Base-by-base conservation (phyloP, 805 yeast species). In the Maudiozyma turicensis region DNA sequence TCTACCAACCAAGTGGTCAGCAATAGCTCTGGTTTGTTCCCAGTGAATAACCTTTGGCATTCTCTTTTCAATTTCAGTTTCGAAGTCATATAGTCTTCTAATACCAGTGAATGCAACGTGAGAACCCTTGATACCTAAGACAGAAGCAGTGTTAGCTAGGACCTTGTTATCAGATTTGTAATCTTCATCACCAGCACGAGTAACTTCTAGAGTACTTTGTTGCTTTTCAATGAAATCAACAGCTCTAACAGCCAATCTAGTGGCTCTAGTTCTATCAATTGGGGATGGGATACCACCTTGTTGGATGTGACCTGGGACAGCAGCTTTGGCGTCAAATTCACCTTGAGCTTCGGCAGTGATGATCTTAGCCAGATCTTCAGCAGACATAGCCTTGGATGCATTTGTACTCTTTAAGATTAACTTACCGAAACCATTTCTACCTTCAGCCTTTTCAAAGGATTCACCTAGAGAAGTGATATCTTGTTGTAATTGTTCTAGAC, bases 31-130 rank as follows among this genome's bases (percentile, higher is more conserved):
- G 46, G 82, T 72, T 32, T 73, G 73, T 45, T 75, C 72, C 99
- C 99, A 93, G 68, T 85, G 88, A 45, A 89, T 82, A 50, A 73
- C 70, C 73, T 86, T 89, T 59, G 98, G 95, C 78, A 93, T 82
- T 74, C 99, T 84, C 67, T 73, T 78, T 26, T 69, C 73, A 37
- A 86, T 65, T 58, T 86, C 88, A 14, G 98, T 88, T 69, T 93
- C 98, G 63, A 72, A 83, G 63, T 90, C 95, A 69, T 86, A 90
- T 55, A 91, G 74, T 51, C 76, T 77, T 64, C 86, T 76, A 50
- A 93, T 77, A 8, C 93, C 73, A 9, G 86, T 75, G 72, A 86
- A 89, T 50, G 68, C 77, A 60, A 91, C 72, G 60, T 84, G 86
- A 11, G 95, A 81, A 44, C 86, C 79, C 63, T 80, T 78, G 53